Conservation (phyloP, 2,329 filamentous ascomycete genomes). For the Hymenoscyphus scutula region DNA sequence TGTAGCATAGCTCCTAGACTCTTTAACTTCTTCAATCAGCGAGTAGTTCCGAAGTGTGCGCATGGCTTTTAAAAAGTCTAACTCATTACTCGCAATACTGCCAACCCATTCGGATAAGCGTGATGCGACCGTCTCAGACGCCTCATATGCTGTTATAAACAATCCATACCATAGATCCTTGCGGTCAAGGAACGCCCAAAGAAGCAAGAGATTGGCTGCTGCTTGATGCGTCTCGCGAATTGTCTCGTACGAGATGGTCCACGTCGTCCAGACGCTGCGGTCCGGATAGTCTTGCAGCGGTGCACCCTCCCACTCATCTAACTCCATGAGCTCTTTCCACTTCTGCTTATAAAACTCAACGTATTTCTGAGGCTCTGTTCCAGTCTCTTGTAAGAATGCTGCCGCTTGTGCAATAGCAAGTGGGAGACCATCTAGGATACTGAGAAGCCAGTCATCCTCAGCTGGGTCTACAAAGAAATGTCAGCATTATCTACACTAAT, state of each 20-base stretch:
- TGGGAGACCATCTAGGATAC: not conserved
- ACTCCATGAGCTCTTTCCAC: not conserved
- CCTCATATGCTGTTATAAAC: not conserved
- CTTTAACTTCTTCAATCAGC: not conserved
- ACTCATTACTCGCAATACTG: not conserved
- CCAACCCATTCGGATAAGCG: not conserved
- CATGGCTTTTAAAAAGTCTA: not conserved
- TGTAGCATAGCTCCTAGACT: not conserved
- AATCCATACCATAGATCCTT: not conserved
- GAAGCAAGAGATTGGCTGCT: not conserved
- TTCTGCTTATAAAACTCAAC: not conserved
- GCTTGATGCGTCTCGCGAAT: not conserved
- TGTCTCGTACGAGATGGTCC: not conserved
- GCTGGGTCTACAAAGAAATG: not conserved
- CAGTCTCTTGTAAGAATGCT: not conserved
- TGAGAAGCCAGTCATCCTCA: not conserved
- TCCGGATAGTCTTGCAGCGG: not conserved
- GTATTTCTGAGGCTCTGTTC: not conserved
- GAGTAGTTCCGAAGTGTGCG: not conserved
- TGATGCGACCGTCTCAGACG: not conserved
- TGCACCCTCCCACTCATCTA: not conserved
- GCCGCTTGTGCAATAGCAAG: not conserved
- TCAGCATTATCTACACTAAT: not conserved
- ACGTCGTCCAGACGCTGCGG: not conserved
- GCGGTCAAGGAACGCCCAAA: not conserved